These are phyloP conservation scores for Camellia oleifera DNA, from an alignment of 179 eudicot species.

Conservation along the genomic window DNA sequence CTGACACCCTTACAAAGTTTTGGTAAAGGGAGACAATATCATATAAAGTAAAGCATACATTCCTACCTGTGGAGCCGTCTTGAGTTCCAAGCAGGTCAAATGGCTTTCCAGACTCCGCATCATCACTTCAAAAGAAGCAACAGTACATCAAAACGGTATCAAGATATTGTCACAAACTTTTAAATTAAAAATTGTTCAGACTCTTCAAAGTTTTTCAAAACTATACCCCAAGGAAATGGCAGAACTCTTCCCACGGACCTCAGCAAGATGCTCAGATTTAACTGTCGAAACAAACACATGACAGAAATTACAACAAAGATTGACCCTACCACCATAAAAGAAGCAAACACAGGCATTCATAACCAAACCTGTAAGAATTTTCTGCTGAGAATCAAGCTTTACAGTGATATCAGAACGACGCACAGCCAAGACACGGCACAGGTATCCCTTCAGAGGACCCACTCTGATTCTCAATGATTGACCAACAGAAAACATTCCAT, in stretches of 20 bases:
- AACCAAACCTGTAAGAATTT: constrained; percentile 83
- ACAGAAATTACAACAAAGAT: not conserved
- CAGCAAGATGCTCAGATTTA: constrained; percentile 86
- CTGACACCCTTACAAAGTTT: not conserved
- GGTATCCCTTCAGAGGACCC: constrained; percentile 96
- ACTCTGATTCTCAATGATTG: constrained; percentile 82
- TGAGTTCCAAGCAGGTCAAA: constrained; percentile 72
- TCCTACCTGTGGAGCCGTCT: constrained; percentile 56
- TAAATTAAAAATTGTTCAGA: not conserved
- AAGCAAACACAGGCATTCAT: constrained; percentile 3
- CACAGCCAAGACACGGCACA: constrained; percentile 82
- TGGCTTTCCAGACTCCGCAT: constrained; percentile 58
- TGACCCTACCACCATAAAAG: not conserved
- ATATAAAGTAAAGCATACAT: not conserved
- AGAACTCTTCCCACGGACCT: constrained; percentile 75
- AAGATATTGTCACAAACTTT: constrained; percentile 1
- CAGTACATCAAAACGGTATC: constrained; percentile 16
- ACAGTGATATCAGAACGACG: constrained; percentile 86
- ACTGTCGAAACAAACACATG: constrained; percentile 44
- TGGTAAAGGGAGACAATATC: not conserved
- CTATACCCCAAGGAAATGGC: constrained; percentile 52
- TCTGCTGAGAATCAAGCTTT: constrained; percentile 91
- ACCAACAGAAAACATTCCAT: constrained; percentile 73
- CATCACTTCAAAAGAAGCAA: constrained; percentile 53
- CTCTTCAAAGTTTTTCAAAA: not conserved